Conservation (phyloP, 768 basidiomycete genomes). For the Auricularia cornea region DNA sequence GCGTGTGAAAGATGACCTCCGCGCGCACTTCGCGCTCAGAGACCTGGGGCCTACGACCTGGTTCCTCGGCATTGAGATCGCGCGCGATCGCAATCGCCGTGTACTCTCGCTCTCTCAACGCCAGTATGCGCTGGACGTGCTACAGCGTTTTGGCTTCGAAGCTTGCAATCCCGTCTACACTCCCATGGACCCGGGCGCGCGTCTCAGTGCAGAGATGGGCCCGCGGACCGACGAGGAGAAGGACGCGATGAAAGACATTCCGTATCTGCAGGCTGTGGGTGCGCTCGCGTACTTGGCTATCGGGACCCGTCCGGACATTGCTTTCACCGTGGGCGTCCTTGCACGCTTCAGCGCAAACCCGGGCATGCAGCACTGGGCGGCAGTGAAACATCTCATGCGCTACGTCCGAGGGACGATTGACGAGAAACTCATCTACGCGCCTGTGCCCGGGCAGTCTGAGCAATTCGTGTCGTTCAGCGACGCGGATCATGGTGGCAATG, state of each 20-base stretch:
- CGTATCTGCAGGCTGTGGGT: neutral
- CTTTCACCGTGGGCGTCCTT: neutral
- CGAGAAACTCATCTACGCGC: slow-evolving; percentile 1
- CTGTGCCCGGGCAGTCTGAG: neutral
- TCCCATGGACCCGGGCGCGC: neutral
- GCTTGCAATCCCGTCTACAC: neutral
- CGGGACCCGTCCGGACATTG: slow-evolving; percentile 6
- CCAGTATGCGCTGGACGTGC: neutral
- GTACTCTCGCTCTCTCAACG: slow-evolving; percentile 17
- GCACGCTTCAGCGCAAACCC: neutral
- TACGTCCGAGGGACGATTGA: slow-evolving; percentile 3
- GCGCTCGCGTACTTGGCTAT: slow-evolving; percentile 2
- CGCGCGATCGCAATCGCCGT: slow-evolving; percentile 9
- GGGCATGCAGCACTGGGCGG: neutral
- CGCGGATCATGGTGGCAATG: neutral
- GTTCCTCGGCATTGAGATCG: slow-evolving; percentile 27
- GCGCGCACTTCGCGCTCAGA: neutral
- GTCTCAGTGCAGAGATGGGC: neutral
- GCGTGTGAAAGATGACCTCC: neutral
- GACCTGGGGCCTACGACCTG: slow-evolving; percentile 7
- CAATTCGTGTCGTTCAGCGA: neutral
- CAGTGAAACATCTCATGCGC: slow-evolving; percentile 4
- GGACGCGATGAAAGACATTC: neutral
- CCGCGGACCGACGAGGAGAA: neutral
- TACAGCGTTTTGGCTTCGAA: neutral